phyloP scores from a whole-genome alignment of 129 eudicot species.

The Logfia minima region DNA sequence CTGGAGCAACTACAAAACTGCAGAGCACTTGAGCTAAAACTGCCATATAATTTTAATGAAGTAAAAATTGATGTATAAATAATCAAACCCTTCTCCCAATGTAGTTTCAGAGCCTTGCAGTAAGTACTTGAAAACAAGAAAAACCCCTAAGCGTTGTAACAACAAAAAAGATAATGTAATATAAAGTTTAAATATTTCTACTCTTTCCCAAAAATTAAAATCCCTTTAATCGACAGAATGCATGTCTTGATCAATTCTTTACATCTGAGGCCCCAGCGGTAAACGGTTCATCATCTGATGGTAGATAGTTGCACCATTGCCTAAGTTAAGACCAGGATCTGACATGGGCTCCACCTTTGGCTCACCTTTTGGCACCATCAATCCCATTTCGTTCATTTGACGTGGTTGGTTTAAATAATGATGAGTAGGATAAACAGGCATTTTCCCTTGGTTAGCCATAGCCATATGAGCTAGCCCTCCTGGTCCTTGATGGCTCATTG shows the following conservation, averaged over 20 bases:
- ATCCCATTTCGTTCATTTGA: constrained; percentile 49
- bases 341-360: constrained; percentile 67
- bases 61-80: constrained; percentile 28
- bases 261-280: constrained; percentile 84
- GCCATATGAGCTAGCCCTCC: constrained; percentile 49
- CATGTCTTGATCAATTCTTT: constrained; percentile 32
- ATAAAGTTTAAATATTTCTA: constrained; percentile 34
- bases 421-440: constrained; percentile 43
- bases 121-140: constrained; percentile 1
- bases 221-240: background rate
- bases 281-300: constrained; percentile 60
- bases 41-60: background rate
- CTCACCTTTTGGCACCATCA: constrained; percentile 64
- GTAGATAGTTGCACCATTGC: constrained; percentile 47
- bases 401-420: constrained; percentile 44
- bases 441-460: constrained; percentile 53
- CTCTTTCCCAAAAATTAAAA: constrained; percentile 28
- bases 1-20: constrained; percentile 8
- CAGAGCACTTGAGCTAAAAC: constrained; percentile 9
- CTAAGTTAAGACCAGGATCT: constrained; percentile 48
- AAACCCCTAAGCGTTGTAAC: constrained; percentile 20
- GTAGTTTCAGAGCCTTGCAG: constrained; percentile 32
- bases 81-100: constrained; percentile 28
- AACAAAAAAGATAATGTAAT: constrained; percentile 14
- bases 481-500: constrained; percentile 46